These are phyloP conservation scores for Arachnopeziza araneosa DNA, from an alignment of 2,329 filamentous ascomycete genomes.

Conservation along the genomic window DNA sequence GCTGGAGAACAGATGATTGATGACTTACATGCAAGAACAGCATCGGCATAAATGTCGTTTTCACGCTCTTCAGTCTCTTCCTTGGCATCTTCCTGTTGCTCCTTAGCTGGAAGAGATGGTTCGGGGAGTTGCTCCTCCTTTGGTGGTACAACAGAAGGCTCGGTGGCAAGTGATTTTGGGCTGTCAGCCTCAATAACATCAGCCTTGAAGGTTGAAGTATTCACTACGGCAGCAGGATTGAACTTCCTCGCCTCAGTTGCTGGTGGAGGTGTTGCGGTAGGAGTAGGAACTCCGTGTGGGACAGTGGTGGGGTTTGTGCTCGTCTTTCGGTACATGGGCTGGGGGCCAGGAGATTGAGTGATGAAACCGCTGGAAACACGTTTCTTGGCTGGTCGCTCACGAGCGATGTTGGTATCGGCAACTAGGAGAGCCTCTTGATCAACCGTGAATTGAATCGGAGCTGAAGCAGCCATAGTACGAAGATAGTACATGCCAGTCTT, in stretches of 20 bases:
- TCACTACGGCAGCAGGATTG: slow-evolving; percentile 46
- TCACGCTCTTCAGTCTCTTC: slow-evolving; percentile 68
- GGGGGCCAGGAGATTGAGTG: slow-evolving; percentile 55
- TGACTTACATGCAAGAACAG: slow-evolving; percentile 75
- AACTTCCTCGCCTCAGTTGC: slow-evolving; percentile 35
- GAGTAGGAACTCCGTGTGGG: slow-evolving; percentile 62
- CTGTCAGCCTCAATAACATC: slow-evolving; percentile 73
- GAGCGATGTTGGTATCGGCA: slow-evolving; percentile 71
- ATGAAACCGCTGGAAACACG: slow-evolving; percentile 45
- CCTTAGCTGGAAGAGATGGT: slow-evolving; percentile 46
- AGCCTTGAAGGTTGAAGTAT: slow-evolving; percentile 66
- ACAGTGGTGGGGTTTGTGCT: slow-evolving; percentile 24
- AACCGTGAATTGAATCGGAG: slow-evolving; percentile 98
- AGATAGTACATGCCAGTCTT: slow-evolving; percentile 99
- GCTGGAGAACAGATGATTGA: not conserved
- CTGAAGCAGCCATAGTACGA: slow-evolving; percentile 92
- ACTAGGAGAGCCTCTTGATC: slow-evolving; percentile 93
- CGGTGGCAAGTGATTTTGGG: slow-evolving; percentile 70
- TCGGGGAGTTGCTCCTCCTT: slow-evolving; percentile 62
- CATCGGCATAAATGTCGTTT: slow-evolving; percentile 91
- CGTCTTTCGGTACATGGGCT: slow-evolving; percentile 60
- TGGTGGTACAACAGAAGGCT: slow-evolving; percentile 54
- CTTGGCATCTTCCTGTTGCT: slow-evolving; percentile 68
- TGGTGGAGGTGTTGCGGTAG: slow-evolving; percentile 60
- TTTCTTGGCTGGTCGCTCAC: slow-evolving; percentile 62